phyloP scores from a whole-genome alignment of 768 basidiomycete genomes.

The Naematelia aurantialba region DNA sequence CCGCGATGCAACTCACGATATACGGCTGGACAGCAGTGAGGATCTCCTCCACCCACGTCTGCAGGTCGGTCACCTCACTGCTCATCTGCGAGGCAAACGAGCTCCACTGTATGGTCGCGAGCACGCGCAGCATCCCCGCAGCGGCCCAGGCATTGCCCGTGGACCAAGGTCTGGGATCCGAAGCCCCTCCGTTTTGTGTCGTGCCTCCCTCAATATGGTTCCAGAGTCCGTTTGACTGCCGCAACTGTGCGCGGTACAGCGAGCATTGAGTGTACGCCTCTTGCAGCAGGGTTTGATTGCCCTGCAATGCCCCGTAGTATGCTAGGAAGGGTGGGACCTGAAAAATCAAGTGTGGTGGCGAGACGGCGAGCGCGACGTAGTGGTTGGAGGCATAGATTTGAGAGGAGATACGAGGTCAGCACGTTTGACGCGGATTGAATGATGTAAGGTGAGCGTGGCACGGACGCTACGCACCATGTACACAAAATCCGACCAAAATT shows the following conservation, averaged over 20 bases:
- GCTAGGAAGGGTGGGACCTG: slow-evolving; percentile 54
- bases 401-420: too few relatives aligned
- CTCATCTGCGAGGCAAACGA: slow-evolving; percentile 42
- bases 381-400: too few relatives aligned
- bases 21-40: slow-evolving; percentile 40
- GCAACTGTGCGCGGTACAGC: slow-evolving; percentile 52
- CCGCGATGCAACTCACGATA: slow-evolving; percentile 33
- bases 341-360: neutral
- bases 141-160: slow-evolving; percentile 56
- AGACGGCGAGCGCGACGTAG: neutral
- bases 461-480: slow-evolving; percentile 7
- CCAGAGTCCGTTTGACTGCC: slow-evolving; percentile 50
- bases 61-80: slow-evolving; percentile 45
- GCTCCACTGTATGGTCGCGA: slow-evolving; percentile 51
- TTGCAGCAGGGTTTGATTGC: slow-evolving; percentile 52
- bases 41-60: slow-evolving; percentile 51
- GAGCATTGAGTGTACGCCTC: slow-evolving; percentile 53
- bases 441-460: neutral
- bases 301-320: slow-evolving; percentile 51
- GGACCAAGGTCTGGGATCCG: slow-evolving; percentile 50
- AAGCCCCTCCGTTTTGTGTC: slow-evolving; percentile 12
- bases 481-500: slow-evolving; percentile 47
- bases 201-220: slow-evolving; percentile 49
- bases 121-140: slow-evolving; percentile 53
- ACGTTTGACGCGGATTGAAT: neutral